A percentile compares a stretch with the other conserved stretches of the same genome.
Evolutionary conservation across 805 yeast genomes (phyloP).

Genomic region (Barnettozyma populi): DNA sequence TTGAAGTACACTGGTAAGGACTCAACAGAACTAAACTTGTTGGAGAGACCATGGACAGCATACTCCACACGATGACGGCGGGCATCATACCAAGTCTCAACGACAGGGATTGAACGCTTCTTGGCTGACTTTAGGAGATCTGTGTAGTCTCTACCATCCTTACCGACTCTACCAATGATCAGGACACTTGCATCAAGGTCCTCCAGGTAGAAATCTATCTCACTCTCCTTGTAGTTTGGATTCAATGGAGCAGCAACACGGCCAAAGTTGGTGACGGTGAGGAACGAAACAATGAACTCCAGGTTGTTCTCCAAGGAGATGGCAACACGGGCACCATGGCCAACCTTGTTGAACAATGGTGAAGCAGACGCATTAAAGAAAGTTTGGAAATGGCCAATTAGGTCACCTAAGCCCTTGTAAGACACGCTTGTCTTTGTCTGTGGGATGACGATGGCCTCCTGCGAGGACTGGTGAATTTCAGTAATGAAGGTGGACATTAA

Average conservation of each 20-base stretch:
- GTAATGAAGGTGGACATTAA: slow-evolving; percentile 6
- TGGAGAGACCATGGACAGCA: slow-evolving; percentile 26
- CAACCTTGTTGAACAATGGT: slow-evolving; percentile 32
- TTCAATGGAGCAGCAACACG: slow-evolving; percentile 67
- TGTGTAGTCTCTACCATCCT: slow-evolving; percentile 28
- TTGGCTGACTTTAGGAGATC: slow-evolving; percentile 48
- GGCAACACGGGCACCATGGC: slow-evolving; percentile 44
- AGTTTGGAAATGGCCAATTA: slow-evolving; percentile 45
- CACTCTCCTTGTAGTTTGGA: slow-evolving; percentile 53
- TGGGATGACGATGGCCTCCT: slow-evolving; percentile 9
- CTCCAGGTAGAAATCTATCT: slow-evolving; percentile 58
- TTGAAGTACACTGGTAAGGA: slow-evolving; percentile 28
- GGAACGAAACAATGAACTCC: slow-evolving; percentile 51
- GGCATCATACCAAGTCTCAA: slow-evolving; percentile 45
- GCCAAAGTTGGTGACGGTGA: slow-evolving; percentile 51
- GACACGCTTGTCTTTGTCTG: slow-evolving; percentile 24
- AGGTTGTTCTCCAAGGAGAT: slow-evolving; percentile 57
- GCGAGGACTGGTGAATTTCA: slow-evolving; percentile 3
- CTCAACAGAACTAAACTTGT: slow-evolving; percentile 23
- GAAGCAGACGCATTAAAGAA: slow-evolving; percentile 37
- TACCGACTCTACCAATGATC: slow-evolving; percentile 47
- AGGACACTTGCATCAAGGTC: slow-evolving; percentile 55
- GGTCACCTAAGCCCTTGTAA: slow-evolving; percentile 38
- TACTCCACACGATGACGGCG: slow-evolving; percentile 39
- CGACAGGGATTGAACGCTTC: slow-evolving; percentile 40